Percentiles rank a stretch among this genome's conserved stretches.
phyloP scores from a whole-genome alignment of 2,329 filamentous ascomycete genomes.

The Ramularia collo-cygni region DNA sequence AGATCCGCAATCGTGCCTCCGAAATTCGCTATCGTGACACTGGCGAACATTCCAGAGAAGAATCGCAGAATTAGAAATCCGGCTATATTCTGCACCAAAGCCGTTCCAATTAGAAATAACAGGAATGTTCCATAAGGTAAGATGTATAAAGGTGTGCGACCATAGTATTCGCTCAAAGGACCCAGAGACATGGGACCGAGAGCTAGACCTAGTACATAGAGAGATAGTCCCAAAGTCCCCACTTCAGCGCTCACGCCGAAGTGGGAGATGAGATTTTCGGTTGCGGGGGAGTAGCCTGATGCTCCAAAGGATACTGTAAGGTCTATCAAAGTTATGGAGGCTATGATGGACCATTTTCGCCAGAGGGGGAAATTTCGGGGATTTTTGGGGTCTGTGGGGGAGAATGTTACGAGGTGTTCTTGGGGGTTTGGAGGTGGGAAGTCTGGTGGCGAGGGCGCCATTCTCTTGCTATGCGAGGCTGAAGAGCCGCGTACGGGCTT shows the following conservation, averaged over 20 bases:
- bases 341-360: conserved; percentile 43
- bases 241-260: conserved; percentile 37
- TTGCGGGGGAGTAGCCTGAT: conserved; percentile 42
- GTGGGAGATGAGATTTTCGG: conserved; percentile 36
- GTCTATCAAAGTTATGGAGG: conserved; percentile 32
- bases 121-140: conserved; percentile 39
- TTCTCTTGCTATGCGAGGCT: neutral
- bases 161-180: conserved; percentile 41
- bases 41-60: conserved; percentile 41
- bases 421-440: neutral
- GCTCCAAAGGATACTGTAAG: conserved; percentile 33
- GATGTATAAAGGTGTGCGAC: conserved; percentile 38
- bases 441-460: neutral
- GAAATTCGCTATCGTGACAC: conserved; percentile 44
- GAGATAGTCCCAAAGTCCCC: conserved; percentile 39
- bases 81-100: conserved; percentile 33
- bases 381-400: conserved; percentile 34
- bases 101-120: conserved; percentile 37
- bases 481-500: neutral
- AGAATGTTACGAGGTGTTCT: conserved; percentile 24
- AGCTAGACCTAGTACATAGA: conserved; percentile 43
- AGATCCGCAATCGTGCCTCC: conserved; percentile 47
- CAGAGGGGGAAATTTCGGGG: conserved; percentile 39
- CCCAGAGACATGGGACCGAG: conserved; percentile 42
- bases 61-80: conserved; percentile 39